Evolutionary conservation across 495 filamentous ascomycete genomes (phyloP).

Genomic region (Zalerion maritima): DNA sequence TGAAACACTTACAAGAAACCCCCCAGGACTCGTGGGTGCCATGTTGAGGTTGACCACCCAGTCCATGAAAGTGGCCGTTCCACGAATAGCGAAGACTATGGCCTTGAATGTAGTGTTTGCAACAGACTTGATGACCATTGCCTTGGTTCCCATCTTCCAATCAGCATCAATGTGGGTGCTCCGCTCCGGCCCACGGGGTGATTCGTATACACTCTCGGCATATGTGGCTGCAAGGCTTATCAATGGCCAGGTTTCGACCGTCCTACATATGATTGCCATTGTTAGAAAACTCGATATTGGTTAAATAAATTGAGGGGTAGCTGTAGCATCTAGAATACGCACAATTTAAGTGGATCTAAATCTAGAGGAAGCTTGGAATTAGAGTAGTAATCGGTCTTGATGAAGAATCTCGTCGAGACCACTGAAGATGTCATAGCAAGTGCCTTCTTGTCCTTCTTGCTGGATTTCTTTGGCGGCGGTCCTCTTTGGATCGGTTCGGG

Average conservation of each 20-base stretch:
- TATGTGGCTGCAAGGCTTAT: constrained; percentile 62
- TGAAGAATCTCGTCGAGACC: constrained; percentile 44
- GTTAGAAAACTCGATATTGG: constrained; percentile 9
- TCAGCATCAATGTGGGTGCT: constrained; percentile 53
- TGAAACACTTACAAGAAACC: constrained; percentile 42
- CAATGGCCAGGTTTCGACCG: constrained; percentile 56
- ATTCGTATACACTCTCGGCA: constrained; percentile 54
- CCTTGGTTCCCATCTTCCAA: constrained; percentile 59
- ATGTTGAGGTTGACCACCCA: constrained; percentile 69
- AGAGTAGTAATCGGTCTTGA: constrained; percentile 64
- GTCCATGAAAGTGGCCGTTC: constrained; percentile 64
- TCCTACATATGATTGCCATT: constrained; percentile 40
- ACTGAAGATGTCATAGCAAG: constrained; percentile 24
- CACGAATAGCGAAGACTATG: constrained; percentile 68
- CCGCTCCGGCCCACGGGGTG: constrained; percentile 40
- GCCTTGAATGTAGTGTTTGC: constrained; percentile 61
- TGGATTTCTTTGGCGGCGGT: constrained; percentile 11
- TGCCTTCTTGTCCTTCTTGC: constrained; percentile 17
- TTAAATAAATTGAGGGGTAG: not conserved
- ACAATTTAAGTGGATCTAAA: constrained; percentile 51
- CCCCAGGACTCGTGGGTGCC: constrained; percentile 42
- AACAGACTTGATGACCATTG: constrained; percentile 68
- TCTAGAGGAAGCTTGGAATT: constrained; percentile 60
- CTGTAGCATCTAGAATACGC: too few species aligned
- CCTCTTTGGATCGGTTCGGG: constrained; percentile 9